Percentiles rank a stretch among this genome's conserved stretches.
Conservation (phyloP, 2,329 filamentous ascomycete species). For the Ascomycota sp. region DNA sequence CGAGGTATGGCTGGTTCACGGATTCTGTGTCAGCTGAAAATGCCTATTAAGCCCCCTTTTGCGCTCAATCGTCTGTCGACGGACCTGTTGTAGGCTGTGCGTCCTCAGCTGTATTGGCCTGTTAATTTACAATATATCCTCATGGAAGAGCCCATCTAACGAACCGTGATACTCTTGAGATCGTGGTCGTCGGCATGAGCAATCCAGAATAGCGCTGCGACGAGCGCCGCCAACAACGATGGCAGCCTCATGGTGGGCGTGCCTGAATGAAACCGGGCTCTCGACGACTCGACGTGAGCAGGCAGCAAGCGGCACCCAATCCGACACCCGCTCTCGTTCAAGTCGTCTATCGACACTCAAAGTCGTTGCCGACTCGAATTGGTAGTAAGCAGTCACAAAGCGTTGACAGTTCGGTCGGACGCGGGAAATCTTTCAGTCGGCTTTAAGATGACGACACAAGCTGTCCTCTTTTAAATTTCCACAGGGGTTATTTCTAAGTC, state of each 20-base stretch:
- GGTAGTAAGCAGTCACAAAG: neutral
- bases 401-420: neutral
- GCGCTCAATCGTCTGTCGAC: conserved; percentile 12
- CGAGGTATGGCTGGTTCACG: conserved; percentile 60
- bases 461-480: conserved; percentile 6
- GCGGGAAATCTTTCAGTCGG: neutral
- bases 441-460: conserved; percentile 3
- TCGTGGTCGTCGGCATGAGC: conserved; percentile 27
- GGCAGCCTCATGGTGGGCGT: conserved; percentile 24
- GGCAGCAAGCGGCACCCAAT: too few species aligned
- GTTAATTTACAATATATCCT: neutral
- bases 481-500: neutral
- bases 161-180: conserved; percentile 30
- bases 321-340: too few species aligned
- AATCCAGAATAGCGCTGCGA: conserved; percentile 29
- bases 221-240: conserved; percentile 24
- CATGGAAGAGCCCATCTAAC: conserved; percentile 4
- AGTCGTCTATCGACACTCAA: neutral
- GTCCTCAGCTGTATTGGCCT: conserved; percentile 47
- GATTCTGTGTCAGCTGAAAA: conserved; percentile 2
- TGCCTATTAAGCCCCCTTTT: neutral
- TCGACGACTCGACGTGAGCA: too few species aligned
- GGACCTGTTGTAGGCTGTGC: conserved; percentile 61
- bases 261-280: neutral
- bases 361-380: neutral